Conservation (phyloP, 1,284 basidiomycete genomes). For the Leccinum solheimii region DNA sequence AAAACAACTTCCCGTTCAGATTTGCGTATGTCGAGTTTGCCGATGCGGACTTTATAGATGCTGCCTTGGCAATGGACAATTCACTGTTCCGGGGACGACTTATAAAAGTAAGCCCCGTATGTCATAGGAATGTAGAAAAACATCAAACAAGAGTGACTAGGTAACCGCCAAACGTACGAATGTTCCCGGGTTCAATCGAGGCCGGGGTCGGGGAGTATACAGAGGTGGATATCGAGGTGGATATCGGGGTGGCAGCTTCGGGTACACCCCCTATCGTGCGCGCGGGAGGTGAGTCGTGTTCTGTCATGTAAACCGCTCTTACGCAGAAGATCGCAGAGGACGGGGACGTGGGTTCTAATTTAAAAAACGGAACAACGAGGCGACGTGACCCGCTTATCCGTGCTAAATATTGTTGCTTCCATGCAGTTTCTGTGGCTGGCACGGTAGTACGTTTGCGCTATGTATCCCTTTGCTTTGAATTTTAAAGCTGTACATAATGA, state of each 20-base stretch:
- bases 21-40: constrained; percentile 99
- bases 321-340: constrained; percentile 46
- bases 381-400: constrained; percentile 11
- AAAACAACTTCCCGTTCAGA: constrained; percentile 42
- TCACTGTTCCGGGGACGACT: constrained; percentile 91
- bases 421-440: constrained; percentile 12
- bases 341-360: constrained; percentile 67
- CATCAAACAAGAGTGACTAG: constrained; percentile 41
- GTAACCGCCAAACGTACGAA: constrained; percentile 94
- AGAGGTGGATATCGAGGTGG: constrained; percentile 63
- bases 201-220: constrained; percentile 76
- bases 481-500: constrained; percentile 32
- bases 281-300: constrained; percentile 68
- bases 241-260: constrained; percentile 49
- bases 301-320: constrained; percentile 13
- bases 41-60: constrained; percentile 89
- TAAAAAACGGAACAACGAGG: constrained; percentile 29
- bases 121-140: constrained; percentile 2
- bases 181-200: constrained; percentile 85
- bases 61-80: constrained; percentile 94
- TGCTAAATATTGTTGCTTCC: constrained; percentile 11
- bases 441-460: constrained; percentile 20
- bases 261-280: constrained; percentile 76
- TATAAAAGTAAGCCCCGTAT: constrained; percentile 68
- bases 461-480: constrained; percentile 34